Evolutionary conservation across 257 asterid species (phyloP), one percentile per base, ranked within the genome.

Genomic region (Nicotiana benthamiana): DNA sequence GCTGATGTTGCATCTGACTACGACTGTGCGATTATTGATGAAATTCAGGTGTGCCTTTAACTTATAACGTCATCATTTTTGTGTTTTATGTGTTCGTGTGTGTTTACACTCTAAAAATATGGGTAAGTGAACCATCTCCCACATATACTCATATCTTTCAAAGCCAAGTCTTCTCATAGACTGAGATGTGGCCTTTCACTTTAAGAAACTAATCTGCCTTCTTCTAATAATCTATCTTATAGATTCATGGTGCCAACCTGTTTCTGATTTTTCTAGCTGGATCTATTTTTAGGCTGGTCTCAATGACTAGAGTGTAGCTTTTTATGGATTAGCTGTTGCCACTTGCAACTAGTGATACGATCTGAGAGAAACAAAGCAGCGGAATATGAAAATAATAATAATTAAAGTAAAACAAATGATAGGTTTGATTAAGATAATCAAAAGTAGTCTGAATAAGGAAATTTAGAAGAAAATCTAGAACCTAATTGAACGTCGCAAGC

Each of bases 1-100:
- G 96, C 93, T 18, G 98, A 95, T 82, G 94, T 90, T 82, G 75
- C 90, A 46, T 86, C 88, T 79, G 85, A 91, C 75, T 92, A 85
- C 78, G 90, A 82, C 46, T 95, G 99, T 89, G 99, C 99, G 1
- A 91, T 95, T 86, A 90, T 95, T 88, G 99, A 95, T 79, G 99
- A 95, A 84, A 93, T 95, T 85, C 99, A 95, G 97, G 99, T 87
- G 76, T 75, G 89, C 36, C 78, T 46, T 4, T 46, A 46, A 15
- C 78, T 72, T 24, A 24, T 43, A 43, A 72, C 18, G 22, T 72
- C 74, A 72, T 72, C 77, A 72, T 13, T n/a, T 46, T 22, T 8
- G 20, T 24, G 40, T 68, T 9, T 34, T 70, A 26, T 70, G 16
- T 70, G 12, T 43, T n/a, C n/a, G 6, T 22, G n/a, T 43, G 77